These are phyloP conservation scores for Apiotrichum brassicae DNA, from an alignment of 1,284 basidiomycete genomes.

Conservation along the genomic window DNA sequence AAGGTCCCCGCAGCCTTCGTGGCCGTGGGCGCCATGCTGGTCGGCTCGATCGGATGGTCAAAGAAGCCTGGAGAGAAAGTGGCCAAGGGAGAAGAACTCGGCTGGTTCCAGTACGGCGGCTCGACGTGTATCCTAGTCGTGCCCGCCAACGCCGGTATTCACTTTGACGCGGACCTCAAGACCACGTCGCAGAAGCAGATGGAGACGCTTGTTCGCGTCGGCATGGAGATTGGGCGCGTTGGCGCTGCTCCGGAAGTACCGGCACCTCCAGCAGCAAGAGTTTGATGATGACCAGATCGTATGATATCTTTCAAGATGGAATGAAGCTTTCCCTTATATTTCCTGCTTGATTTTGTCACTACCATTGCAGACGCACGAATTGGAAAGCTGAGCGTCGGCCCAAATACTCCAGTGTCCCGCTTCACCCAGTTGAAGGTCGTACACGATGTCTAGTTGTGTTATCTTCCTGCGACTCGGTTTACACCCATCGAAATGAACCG, in stretches of 20 bases:
- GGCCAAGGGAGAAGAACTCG: conserved; percentile 50
- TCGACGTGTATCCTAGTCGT: conserved; percentile 60
- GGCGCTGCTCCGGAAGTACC: neutral
- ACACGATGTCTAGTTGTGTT: no score
- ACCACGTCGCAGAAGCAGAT: conserved; percentile 55
- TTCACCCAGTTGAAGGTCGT: no score
- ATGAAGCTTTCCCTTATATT: no score
- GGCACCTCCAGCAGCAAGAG: neutral
- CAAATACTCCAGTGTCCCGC: no score
- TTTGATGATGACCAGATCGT: neutral
- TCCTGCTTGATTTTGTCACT: no score
- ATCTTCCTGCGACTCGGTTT: no score
- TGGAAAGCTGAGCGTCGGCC: no score
- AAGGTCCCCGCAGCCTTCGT: conserved; percentile 40
- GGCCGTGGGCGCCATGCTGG: conserved; percentile 51
- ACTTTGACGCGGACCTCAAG: conserved; percentile 63
- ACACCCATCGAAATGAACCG: no score
- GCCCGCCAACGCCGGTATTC: conserved; percentile 50
- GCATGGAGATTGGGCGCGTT: conserved; percentile 43
- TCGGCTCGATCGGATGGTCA: conserved; percentile 50
- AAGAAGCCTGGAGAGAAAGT: conserved; percentile 45
- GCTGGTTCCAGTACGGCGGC: conserved; percentile 50
- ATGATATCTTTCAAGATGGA: no score
- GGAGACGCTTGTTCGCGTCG: conserved; percentile 67
- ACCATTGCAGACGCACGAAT: no score